A percentile compares a stretch with the other conserved stretches of the same genome.
Evolutionary conservation across 2,329 filamentous ascomycete genomes (phyloP).

Genomic region (Pestalotiopsis fici): DNA sequence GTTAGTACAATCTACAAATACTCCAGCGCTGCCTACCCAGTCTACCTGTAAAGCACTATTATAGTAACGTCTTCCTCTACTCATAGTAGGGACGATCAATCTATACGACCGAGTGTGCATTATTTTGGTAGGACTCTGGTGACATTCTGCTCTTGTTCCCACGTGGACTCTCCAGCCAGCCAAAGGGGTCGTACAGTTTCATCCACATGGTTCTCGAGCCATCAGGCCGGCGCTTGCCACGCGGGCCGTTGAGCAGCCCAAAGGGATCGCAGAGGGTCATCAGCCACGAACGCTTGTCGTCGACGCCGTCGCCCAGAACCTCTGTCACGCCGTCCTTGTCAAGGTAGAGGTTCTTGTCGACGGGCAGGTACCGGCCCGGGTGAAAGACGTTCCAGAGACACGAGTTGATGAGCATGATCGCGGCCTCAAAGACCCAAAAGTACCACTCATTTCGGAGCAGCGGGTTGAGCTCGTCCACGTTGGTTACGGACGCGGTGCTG

Average conservation of each 20-base stretch:
- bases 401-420: conserved; percentile 43
- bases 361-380: conserved; percentile 42
- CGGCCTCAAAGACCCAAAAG: conserved; percentile 47
- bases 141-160: not conserved
- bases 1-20: not conserved
- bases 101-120: not conserved
- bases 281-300: not conserved
- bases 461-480: conserved; percentile 29
- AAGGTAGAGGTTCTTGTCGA: conserved; percentile 38
- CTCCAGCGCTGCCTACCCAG: not conserved
- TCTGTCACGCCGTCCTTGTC: conserved; percentile 35
- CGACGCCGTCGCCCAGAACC: conserved; percentile 10
- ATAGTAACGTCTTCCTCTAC: not conserved
- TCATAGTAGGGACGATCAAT: not conserved
- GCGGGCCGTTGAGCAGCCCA: not conserved
- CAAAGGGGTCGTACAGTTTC: not conserved
- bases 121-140: not conserved
- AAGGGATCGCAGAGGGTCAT: not conserved
- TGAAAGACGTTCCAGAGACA: conserved; percentile 42
- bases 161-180: not conserved
- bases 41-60: not conserved
- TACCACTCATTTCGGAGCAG: conserved; percentile 45
- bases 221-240: not conserved
- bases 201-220: not conserved
- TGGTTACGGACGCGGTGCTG: conserved; percentile 31